Base-by-base conservation (phyloP, 139 green algal species). In the Monoraphidium neglectum region DNA sequence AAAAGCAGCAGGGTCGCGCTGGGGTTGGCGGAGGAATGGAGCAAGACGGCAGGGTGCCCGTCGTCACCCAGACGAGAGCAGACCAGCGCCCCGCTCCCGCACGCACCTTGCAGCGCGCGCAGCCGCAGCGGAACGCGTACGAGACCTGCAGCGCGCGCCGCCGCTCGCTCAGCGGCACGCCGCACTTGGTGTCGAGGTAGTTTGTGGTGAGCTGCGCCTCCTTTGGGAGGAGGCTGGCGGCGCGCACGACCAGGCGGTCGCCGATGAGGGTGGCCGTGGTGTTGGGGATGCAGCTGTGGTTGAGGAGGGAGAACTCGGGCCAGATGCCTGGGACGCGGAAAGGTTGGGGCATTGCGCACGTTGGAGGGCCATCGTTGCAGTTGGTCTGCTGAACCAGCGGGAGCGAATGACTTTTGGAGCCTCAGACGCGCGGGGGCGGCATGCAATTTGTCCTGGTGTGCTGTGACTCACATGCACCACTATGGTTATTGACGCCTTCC, bases 281-380 rank as follows among this genome's bases (percentile, higher is more conserved):
- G 73, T 81, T 84, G 32, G 84, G 84, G n/a, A 67, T 69, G 74
- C 84, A 89, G 43, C 60, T 71, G 77, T 89, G 84, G 70, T 89
- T 89, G 49, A 89, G 65, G 13, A 77, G 60, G 6, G 73, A 23
- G 23, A 68, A 72, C 72, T 77, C 72, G 1, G 72, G 60, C 35
- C 57, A 77, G 13, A 77, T 2, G 2, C 70, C 70, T 77, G 57
- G 56, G 30, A 6, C 16, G 12, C 15, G 30, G 18, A n/a, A 24
- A 26, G 4, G 35, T 36, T 21, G 24, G n/a, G 21, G 63, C 63
- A 70, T 36, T 10, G 54, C 13, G 47, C 47, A 15, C 47, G n/a
- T n/a, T n/a, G n/a, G n/a, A n/a, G n/a, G n/a, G n/a, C n/a, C n/a
- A n/a, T n/a, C n/a, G n/a, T n/a, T n/a, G n/a, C n/a, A n/a, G n/a